Conservation (phyloP, 495 filamentous ascomycete genomes). For the Rostrohypoxylon terebratum region DNA sequence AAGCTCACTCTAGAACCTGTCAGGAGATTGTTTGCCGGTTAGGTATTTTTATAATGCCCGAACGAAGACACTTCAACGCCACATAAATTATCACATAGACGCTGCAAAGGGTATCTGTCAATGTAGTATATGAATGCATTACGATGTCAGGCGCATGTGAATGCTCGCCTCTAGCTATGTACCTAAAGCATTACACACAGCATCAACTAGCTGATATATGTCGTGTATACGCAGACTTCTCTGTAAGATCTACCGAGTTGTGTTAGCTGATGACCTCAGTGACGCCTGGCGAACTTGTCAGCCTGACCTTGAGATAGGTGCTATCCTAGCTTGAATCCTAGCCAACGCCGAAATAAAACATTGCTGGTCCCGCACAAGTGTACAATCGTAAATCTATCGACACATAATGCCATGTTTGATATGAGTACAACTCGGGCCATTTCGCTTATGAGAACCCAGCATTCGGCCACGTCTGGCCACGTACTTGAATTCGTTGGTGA, state of each 20-base stretch:
- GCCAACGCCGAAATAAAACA: not conserved
- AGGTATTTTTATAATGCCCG: not conserved
- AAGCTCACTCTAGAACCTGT: not conserved
- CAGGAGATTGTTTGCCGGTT: not conserved
- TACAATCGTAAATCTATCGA: not conserved
- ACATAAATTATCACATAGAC: not conserved
- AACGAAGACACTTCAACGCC: not conserved
- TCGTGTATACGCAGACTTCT: not conserved
- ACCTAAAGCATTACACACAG: not conserved
- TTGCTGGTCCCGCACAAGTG: not conserved
- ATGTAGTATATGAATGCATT: not conserved
- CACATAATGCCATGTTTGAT: not conserved
- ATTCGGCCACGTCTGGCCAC: not conserved
- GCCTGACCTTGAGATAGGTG: constrained; percentile 25
- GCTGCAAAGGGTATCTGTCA: not conserved
- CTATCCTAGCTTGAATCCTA: constrained; percentile 2
- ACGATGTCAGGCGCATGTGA: not conserved
- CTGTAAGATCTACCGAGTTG: constrained; percentile 3
- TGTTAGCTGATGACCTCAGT: constrained; percentile 23
- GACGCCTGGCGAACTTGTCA: constrained; percentile 13
- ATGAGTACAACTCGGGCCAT: constrained; percentile 1
- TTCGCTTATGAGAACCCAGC: not conserved
- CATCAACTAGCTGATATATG: constrained; percentile 4
- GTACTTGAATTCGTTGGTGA: not conserved
- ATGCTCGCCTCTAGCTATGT: not conserved